These are phyloP conservation scores for Pelargonium cotyledonis DNA, from an alignment of 441 rosid species.

Conservation along the genomic window DNA sequence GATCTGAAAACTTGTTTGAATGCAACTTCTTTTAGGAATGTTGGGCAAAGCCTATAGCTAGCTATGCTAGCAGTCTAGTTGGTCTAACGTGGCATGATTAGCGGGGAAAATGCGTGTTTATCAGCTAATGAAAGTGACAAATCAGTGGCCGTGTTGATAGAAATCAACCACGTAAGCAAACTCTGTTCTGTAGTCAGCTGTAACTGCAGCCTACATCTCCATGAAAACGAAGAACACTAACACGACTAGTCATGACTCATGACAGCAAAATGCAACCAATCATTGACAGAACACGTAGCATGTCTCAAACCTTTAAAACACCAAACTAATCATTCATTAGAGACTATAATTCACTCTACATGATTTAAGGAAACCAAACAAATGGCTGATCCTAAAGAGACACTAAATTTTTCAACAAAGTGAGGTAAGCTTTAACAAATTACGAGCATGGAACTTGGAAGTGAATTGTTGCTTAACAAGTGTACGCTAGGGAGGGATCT, in stretches of 20 bases:
- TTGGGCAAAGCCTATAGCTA: conserved; percentile 1
- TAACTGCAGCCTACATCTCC: background rate
- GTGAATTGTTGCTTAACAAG: conserved; percentile 1
- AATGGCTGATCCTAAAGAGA: background rate
- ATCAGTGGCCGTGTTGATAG: background rate
- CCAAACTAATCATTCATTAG: conserved; percentile 4
- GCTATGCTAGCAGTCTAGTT: background rate
- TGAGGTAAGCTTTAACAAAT: background rate
- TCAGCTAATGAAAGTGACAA: conserved; percentile 3
- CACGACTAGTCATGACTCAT: background rate
- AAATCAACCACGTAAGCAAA: conserved; percentile 5
- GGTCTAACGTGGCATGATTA: background rate
- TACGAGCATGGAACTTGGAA: background rate
- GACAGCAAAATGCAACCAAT: background rate
- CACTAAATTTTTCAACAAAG: background rate
- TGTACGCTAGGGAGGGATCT: conserved; percentile 3
- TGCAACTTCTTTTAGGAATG: background rate
- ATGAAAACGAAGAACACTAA: background rate
- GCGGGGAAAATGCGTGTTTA: background rate
- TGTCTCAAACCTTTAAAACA: conserved; percentile 4
- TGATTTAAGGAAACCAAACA: conserved; percentile 8
- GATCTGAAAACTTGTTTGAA: conserved; percentile 7
- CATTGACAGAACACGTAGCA: conserved; percentile 3
- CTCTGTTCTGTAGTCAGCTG: background rate
- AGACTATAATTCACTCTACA: background rate